Conservation (phyloP, 805 yeast species). For the Saturnispora zaruensis region DNA sequence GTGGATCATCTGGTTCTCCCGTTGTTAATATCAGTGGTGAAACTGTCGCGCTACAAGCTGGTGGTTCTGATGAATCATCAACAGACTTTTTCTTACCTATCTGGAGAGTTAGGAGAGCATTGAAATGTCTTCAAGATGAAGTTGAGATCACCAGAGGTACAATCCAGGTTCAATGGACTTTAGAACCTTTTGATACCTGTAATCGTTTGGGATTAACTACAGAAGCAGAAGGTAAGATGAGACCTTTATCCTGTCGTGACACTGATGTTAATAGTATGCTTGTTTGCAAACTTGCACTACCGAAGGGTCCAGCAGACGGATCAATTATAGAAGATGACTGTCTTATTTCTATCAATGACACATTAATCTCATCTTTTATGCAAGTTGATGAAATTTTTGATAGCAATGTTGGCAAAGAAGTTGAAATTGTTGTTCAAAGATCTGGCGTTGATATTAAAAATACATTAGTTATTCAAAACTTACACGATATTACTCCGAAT, state of each 20-base stretch:
- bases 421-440: constrained; percentile 58
- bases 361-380: constrained; percentile 57
- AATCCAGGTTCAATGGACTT: constrained; percentile 80
- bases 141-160: constrained; percentile 76
- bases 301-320: constrained; percentile 76
- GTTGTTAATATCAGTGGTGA: constrained; percentile 81
- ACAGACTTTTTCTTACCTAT: constrained; percentile 90
- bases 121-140: constrained; percentile 55
- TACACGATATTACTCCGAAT: constrained; percentile 86
- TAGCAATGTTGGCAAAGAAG: constrained; percentile 48
- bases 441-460: constrained; percentile 55
- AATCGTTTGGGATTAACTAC: constrained; percentile 73
- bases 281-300: constrained; percentile 74
- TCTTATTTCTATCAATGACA: constrained; percentile 62
- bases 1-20: constrained; percentile 94
- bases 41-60: constrained; percentile 90
- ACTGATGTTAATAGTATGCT: constrained; percentile 73
- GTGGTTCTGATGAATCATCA: constrained; percentile 85
- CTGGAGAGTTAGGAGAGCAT: constrained; percentile 73
- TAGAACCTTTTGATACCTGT: constrained; percentile 87
- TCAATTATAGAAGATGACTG: constrained; percentile 79
- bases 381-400: constrained; percentile 80
- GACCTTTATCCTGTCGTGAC: constrained; percentile 38
- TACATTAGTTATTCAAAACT: constrained; percentile 53
- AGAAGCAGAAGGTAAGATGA: constrained; percentile 62